Conservation (phyloP, 2,329 filamentous ascomycete genomes). For the Talaromyces marneffei region DNA sequence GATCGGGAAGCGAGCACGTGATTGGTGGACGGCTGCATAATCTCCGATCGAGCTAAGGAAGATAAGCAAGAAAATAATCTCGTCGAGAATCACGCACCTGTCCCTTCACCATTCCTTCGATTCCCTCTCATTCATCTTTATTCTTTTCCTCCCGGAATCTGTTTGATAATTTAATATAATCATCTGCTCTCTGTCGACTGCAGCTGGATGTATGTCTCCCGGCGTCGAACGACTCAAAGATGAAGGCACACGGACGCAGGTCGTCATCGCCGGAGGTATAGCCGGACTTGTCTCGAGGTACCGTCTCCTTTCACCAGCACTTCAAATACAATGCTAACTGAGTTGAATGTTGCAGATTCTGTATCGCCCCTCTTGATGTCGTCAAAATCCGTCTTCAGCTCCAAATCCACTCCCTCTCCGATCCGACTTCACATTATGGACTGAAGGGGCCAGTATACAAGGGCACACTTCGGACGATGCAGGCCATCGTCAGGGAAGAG, state of each 20-base stretch:
- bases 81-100: neutral
- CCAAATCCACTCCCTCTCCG: conserved; percentile 76
- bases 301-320: neutral
- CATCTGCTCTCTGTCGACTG: too few relatives aligned
- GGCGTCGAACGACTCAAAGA: conserved; percentile 60
- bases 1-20: neutral
- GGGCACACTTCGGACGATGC: conserved; percentile 69
- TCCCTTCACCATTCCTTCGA: neutral
- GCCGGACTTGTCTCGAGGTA: conserved; percentile 86
- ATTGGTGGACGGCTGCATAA: neutral
- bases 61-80: neutral
- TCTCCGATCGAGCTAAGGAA: neutral
- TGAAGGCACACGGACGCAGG: conserved; percentile 64
- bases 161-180: neutral
- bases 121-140: neutral
- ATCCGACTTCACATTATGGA: conserved; percentile 57
- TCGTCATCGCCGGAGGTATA: conserved; percentile 59
- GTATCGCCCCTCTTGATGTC: conserved; percentile 91
- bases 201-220: conserved; percentile 57
- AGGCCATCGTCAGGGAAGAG: conserved; percentile 71
- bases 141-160: neutral
- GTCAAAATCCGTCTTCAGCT: conserved; percentile 97
- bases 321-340: neutral
- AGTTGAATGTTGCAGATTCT: conserved; percentile 56
- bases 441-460: conserved; percentile 52